Evolutionary conservation across 1,284 basidiomycete genomes (phyloP), one percentile per base, ranked within the genome.

Genomic region (Moniliella sp.): DNA sequence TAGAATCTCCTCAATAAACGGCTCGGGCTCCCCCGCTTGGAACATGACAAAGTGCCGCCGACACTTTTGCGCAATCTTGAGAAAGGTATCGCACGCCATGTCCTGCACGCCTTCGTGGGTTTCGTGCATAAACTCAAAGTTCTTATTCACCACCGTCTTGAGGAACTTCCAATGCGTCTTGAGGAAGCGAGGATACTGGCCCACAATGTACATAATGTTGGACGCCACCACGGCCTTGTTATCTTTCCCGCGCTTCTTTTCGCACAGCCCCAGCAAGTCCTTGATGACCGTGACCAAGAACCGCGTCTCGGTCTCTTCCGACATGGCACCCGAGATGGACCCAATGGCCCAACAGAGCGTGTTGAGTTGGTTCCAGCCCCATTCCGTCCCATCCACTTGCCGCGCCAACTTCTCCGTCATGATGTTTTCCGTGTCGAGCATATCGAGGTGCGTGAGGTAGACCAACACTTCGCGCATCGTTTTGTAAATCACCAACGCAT

Each of bases 141-240:
- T 69, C 65, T 99, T 99, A 68, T 97, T 97, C 44, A 97, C 91
- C 31, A 99, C 91, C 3, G 91, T 97, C 69, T 99, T 99, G 61
- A 99, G 67, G 73, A 99, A 99, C 66, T 94, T 97, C 91, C 91
- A 99, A 62, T 99, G 91, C 14, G 91, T 91, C 63, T 97, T 97
- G 56, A 99, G 74, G 75, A 97, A 99, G 19, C 91, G 75, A 31
- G 91, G 91, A 60, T 99, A 99, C 65, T 99, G 91, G 32, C 91
- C 91, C 48, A 99, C 91, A 54, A 97, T 99, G 64, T 99, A 99
- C 91, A 99, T 99, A 66, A 99, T 99, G 61, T 97, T 84, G 25
- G 88, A 94, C 2, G 91, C 91, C 40, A 97, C 91, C 39, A 97
- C 86, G 1, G 91, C 91, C 63, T 99, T 99, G 72, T 99, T 97